Evolutionary conservation across 495 filamentous ascomycete species (phyloP).

Genomic region (Alectoria sarmentosa): DNA sequence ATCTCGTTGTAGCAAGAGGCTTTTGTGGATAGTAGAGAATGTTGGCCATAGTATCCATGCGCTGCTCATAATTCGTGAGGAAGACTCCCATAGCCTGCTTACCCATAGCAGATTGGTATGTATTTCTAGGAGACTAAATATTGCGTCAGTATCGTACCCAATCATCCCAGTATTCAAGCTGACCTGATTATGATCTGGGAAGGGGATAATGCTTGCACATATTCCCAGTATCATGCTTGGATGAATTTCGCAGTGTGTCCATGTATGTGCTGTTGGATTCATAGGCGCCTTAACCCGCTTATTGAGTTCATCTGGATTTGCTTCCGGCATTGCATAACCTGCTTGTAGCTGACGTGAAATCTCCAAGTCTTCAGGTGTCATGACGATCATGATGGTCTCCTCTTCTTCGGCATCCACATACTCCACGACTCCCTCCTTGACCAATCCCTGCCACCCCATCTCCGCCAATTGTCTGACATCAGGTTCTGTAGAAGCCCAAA

Average conservation of each 20-base stretch:
- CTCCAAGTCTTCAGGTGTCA: constrained; percentile 92
- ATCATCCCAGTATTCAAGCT: constrained; percentile 12
- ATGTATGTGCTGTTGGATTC: constrained; percentile 75
- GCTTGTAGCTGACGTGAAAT: constrained; percentile 57
- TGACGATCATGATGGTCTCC: constrained; percentile 96
- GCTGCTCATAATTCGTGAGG: constrained; percentile 87
- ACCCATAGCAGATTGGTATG: constrained; percentile 99
- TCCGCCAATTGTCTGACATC: constrained; percentile 54
- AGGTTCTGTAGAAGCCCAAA: constrained; percentile 47
- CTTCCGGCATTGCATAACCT: constrained; percentile 55
- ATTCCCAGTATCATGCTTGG: constrained; percentile 98
- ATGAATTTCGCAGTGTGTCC: constrained; percentile 98
- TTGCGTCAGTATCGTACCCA: constrained; percentile 11
- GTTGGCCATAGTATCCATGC: constrained; percentile 99
- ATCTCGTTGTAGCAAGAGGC: constrained; percentile 87
- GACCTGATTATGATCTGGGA: constrained; percentile 96
- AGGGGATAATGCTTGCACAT: constrained; percentile 98
- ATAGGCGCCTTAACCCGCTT: constrained; percentile 79
- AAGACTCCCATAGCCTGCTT: constrained; percentile 99
- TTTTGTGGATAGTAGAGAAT: constrained; percentile 99
- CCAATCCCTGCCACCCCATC: constrained; percentile 82
- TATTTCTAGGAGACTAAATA: constrained; percentile 82
- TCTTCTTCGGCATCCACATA: constrained; percentile 98
- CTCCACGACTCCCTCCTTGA: constrained; percentile 76
- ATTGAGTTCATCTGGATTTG: constrained; percentile 55